Percentiles rank a stretch among this genome's conserved stretches.
These are phyloP conservation scores for Nyssa sinensis DNA, from an alignment of 148 eudicot species.

Conservation along the genomic window DNA sequence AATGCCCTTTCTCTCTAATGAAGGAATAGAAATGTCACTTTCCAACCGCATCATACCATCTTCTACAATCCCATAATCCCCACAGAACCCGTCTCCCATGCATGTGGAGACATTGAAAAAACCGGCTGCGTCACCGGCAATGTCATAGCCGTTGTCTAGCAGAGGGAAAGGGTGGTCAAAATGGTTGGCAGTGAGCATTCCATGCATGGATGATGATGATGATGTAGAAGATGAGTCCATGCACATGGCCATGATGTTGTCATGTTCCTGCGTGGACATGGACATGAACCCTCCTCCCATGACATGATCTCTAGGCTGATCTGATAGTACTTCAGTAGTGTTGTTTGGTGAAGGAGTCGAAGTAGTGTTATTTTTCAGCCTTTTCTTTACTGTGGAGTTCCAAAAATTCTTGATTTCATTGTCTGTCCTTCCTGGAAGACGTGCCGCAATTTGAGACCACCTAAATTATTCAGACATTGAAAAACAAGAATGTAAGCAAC, in stretches of 20 bases:
- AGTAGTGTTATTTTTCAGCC: constrained; percentile 39
- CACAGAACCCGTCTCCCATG: constrained; percentile 21
- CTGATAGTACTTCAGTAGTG: constrained; percentile 24
- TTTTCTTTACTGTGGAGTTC: constrained; percentile 68
- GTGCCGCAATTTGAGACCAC: constrained; percentile 85
- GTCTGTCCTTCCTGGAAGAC: constrained; percentile 80
- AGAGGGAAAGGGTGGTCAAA: constrained; percentile 33
- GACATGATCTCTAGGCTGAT: constrained; percentile 24
- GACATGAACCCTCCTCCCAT: constrained; percentile 14
- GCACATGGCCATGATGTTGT: constrained; percentile 25
- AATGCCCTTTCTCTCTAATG: constrained; percentile 19
- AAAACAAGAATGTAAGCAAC: neutral
- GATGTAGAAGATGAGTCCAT: constrained; percentile 39
- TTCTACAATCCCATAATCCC: constrained; percentile 25
- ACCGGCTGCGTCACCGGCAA: neutral
- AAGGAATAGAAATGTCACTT: constrained; percentile 37
- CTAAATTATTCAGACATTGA: constrained; percentile 17
- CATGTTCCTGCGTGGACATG: constrained; percentile 29
- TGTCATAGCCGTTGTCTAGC: constrained; percentile 16
- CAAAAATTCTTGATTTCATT: constrained; percentile 76
- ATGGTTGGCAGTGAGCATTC: neutral
- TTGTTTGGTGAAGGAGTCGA: constrained; percentile 30
- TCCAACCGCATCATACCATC: constrained; percentile 31
- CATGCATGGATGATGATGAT: constrained; percentile 25
- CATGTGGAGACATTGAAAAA: neutral